Evolutionary conservation across 345 rosid genomes (phyloP).

Genomic region (Noccaea caerulescens): DNA sequence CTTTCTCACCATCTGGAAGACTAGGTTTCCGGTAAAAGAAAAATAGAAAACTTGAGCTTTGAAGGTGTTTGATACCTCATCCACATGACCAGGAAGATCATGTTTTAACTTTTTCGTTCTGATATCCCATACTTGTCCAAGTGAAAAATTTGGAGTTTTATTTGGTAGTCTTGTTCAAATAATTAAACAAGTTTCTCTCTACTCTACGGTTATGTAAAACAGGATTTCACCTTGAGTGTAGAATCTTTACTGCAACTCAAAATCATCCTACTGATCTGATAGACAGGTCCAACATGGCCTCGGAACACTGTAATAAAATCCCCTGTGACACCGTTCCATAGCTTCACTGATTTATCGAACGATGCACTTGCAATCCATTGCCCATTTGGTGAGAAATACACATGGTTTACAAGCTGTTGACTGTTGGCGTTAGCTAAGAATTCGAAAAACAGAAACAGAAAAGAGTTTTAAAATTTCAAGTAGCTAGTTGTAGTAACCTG

Average conservation of each 20-base stretch:
- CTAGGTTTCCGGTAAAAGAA: too few relatives aligned
- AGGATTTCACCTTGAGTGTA: conserved; percentile 72
- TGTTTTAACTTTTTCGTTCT: conserved; percentile 75
- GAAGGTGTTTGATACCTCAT: conserved; percentile 59
- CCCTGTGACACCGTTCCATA: conserved; percentile 93
- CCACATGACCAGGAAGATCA: conserved; percentile 93
- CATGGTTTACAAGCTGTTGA: conserved; percentile 90
- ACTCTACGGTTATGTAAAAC: too few relatives aligned
- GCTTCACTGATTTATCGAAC: conserved; percentile 85
- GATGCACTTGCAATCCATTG: conserved; percentile 98
- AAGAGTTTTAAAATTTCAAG: background rate
- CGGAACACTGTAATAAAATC: conserved; percentile 80
- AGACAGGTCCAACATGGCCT: conserved; percentile 95
- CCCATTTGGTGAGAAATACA: conserved; percentile 94
- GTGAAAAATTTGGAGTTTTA: background rate
- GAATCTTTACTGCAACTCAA: conserved; percentile 97
- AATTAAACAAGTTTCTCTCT: too few relatives aligned
- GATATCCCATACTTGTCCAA: conserved; percentile 76
- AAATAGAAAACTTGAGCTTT: background rate
- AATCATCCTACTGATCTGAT: conserved; percentile 92
- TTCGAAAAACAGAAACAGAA: background rate
- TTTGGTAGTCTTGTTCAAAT: too few relatives aligned
- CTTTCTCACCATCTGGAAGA: conserved; percentile 91
- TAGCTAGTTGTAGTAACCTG: conserved; percentile 51
- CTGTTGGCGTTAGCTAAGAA: background rate